Evolutionary conservation across 2,329 filamentous ascomycete genomes (phyloP), one percentile per base, ranked within the genome.

Genomic region (Dichotomopilus funicola): DNA sequence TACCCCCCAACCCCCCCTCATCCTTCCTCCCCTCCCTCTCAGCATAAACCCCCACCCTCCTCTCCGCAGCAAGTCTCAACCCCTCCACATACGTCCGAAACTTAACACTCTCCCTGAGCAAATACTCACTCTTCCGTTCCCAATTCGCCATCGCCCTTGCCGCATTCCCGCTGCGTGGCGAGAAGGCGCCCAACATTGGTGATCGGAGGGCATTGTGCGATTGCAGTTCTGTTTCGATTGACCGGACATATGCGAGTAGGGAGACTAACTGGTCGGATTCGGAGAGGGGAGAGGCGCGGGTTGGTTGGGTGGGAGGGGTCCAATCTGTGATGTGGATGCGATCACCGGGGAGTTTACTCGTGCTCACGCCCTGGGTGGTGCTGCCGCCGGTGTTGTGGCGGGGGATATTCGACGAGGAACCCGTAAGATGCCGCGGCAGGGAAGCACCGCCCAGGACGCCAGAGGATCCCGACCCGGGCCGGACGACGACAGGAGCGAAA

Each of bases 51-150:
- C 85, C 86, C 46, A 81, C 78, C 68, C 88, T 91, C 53, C 83
- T 78, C 36, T 69, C 73, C 63, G 88, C 82, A 0, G 91, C 91
- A 40, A 82, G 81, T 56, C 84, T 78, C 50, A 99, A 74, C 37
- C 84, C 86, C 69, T 97, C 94, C 63, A 96, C 91, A 67, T 97
- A 99, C 0, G 91, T 97, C 58, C 87, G 80, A 73, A 96, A 97
- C 72, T 97, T 97, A 71, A 97, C 91, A 69, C 95, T 96, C 74
- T 99, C 94, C 38, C 89, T 80, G 10, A 97, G 78, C 42, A 99
- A 75, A 68, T 97, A 96, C 35, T 89, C 86, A 54, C 89, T 95
- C 75, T 97, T 97, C 67, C 88, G 85, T 75, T 99, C 91, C 92
- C 94, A 99, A 71, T 99, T 99, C 19, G 86, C 80, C 88, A 97